phyloP scores from a whole-genome alignment of 331 rosid genomes.

The Stylosanthes scabra region DNA sequence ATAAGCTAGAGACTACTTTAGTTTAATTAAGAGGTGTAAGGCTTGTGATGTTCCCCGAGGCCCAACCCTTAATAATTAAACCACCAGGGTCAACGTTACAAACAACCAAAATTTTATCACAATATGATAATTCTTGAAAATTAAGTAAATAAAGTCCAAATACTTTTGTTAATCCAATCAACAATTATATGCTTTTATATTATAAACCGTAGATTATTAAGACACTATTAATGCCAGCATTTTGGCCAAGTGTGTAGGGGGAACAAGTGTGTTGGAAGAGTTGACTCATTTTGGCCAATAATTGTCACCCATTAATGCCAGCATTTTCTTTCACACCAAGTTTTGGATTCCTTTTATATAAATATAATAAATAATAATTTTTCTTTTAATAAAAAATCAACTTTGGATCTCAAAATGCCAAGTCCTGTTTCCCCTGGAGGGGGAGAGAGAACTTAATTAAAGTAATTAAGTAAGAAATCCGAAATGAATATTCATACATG shows the following conservation, averaged over 20 bases:
- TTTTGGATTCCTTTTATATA: not conserved
- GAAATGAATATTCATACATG: not conserved
- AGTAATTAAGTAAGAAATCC: not conserved
- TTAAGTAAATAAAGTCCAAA: too few species aligned
- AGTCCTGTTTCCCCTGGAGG: not conserved
- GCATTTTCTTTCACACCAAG: conserved; percentile 32
- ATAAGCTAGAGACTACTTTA: not conserved
- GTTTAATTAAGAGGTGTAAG: not conserved
- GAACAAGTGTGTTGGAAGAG: conserved; percentile 12
- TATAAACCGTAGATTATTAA: too few species aligned
- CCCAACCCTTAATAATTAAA: not conserved
- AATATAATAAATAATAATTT: too few species aligned
- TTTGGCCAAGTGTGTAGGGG: conserved; percentile 30
- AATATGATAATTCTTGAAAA: too few species aligned
- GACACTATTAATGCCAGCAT: not conserved
- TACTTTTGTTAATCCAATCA: too few species aligned
- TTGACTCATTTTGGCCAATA: conserved; percentile 44
- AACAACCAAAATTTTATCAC: not conserved
- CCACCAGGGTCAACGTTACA: not conserved
- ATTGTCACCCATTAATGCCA: conserved; percentile 42
- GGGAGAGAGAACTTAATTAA: not conserved
- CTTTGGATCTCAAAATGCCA: conserved; percentile 30
- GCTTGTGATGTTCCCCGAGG: not conserved
- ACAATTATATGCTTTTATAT: too few species aligned
- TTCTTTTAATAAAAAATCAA: not conserved